Evolutionary conservation across 768 basidiomycete species (phyloP), one percentile per base, ranked within the genome.

Genomic region (Hirschioporus abietinus): DNA sequence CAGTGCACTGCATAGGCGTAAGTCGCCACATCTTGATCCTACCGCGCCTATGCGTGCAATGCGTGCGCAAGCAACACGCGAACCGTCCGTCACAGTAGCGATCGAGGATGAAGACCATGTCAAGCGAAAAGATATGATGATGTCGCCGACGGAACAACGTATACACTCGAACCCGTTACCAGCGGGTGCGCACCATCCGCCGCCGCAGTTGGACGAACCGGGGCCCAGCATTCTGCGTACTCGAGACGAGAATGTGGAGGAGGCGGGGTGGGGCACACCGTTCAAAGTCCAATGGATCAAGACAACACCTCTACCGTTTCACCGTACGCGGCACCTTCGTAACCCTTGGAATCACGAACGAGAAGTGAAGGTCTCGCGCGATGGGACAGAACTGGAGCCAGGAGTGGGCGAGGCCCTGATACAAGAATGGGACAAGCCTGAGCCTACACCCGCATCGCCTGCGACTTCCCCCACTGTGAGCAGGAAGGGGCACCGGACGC

Each of bases 311-410:
- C 74, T 98, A 1, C 87, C 93, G 0, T 98, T 98, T 76, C 77
- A 81, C 68, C 85, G 85, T 60, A 90, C 90, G 35, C 84, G 88
- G 27, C 90, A 94, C 73, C 76, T 97, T 64, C 87, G 92, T 58
- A 99, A 98, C 74, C 89, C 90, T 1, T 98, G 95, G 95, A 98
- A 98, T 71, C 86, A 93, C 70, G 92, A 91, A 67, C 80, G 86
- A 63, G 88, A 92, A 72, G 83, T 92, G 60, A 91, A 92, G 79
- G 86, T 92, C 8, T 94, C 92, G 15, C 81, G 92, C 62, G 93
- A 96, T 74, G 96, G 96, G 20, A 97, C 95, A 1, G 96, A 98
- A 74, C 75, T 99, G 23, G 96, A 98, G 74, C 94, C 95, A 1
- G 72, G 72, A 1, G 84, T 92, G 17, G 92, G 92, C 26, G 82